Evolutionary conservation across 305 asterid genomes (phyloP).

Genomic region (Solanum hybrid): DNA sequence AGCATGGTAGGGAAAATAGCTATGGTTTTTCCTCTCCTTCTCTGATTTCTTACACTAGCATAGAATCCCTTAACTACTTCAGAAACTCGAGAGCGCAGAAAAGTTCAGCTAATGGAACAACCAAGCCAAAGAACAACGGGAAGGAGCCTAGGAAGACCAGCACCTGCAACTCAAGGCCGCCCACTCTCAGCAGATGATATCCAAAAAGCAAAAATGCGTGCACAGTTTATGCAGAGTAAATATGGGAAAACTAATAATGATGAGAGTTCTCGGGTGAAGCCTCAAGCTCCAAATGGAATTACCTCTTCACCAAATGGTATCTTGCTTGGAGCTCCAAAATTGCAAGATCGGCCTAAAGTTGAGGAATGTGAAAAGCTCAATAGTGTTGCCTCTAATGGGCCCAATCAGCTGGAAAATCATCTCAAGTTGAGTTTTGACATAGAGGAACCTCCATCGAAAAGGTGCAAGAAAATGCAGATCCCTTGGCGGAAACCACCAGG

Average conservation of each 20-base stretch:
- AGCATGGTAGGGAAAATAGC: background rate
- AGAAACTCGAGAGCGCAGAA: constrained; percentile 79
- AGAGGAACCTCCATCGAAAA: constrained; percentile 58
- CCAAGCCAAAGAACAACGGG: constrained; percentile 61
- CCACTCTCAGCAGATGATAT: constrained; percentile 99
- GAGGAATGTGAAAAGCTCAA: constrained; percentile 36
- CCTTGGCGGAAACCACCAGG: constrained; percentile 83
- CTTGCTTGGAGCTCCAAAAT: constrained; percentile 23
- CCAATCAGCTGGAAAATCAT: constrained; percentile 28
- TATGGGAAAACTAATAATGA: constrained; percentile 45
- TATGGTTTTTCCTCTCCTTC: background rate
- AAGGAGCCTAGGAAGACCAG: constrained; percentile 53
- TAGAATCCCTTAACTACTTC: constrained; percentile 44
- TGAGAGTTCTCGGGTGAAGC: constrained; percentile 31
- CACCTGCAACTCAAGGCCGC: constrained; percentile 59
- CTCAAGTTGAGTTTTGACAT: constrained; percentile 22
- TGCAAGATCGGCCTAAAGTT: constrained; percentile 16
- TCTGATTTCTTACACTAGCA: background rate
- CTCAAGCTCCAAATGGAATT: constrained; percentile 40
- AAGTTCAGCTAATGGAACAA: constrained; percentile 85
- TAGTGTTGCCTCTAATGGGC: constrained; percentile 14
- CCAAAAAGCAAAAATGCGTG: constrained; percentile 99
- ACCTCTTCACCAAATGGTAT: constrained; percentile 25
- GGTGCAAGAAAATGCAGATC: constrained; percentile 50
- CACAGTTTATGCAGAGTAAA: constrained; percentile 75